Evolutionary conservation across 2,329 filamentous ascomycete genomes (phyloP).

Genomic region (Trichophyton schoenleinii): DNA sequence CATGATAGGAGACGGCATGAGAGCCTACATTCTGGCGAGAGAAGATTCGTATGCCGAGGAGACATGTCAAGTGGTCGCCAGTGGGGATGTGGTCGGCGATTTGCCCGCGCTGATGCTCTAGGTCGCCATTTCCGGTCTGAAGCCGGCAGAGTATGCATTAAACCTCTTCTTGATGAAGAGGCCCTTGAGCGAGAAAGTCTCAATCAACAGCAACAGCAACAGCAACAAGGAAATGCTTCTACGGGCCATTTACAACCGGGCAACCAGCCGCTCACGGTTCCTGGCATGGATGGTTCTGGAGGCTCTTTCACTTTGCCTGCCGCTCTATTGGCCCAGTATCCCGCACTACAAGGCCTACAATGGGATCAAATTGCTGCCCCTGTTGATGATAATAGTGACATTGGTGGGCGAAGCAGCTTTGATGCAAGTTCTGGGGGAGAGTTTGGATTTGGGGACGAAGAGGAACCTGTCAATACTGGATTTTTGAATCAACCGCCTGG

Average conservation of each 20-base stretch:
- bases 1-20: slow-evolving; percentile 97
- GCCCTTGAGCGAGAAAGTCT: slow-evolving; percentile 65
- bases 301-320: slow-evolving; percentile 62
- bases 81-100: slow-evolving; percentile 88
- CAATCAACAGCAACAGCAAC: slow-evolving; percentile 60
- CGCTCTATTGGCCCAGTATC: slow-evolving; percentile 81
- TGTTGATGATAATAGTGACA: slow-evolving; percentile 44
- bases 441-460: slow-evolving; percentile 31
- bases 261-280: slow-evolving; percentile 47
- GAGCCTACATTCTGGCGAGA: slow-evolving; percentile 89
- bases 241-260: slow-evolving; percentile 49
- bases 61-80: slow-evolving; percentile 68
- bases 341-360: slow-evolving; percentile 77
- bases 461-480: slow-evolving; percentile 28
- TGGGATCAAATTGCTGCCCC: slow-evolving; percentile 64
- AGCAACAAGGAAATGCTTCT: slow-evolving; percentile 39
- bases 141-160: slow-evolving; percentile 90
- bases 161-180: slow-evolving; percentile 92
- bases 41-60: slow-evolving; percentile 95
- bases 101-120: slow-evolving; percentile 87
- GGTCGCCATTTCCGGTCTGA: slow-evolving; percentile 92
- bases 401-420: slow-evolving; percentile 48
- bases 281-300: slow-evolving; percentile 46
- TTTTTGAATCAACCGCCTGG: slow-evolving; percentile 22
- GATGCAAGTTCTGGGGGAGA: slow-evolving; percentile 34